These are phyloP conservation scores for Curvularia verruculosa DNA, from an alignment of 2,329 filamentous ascomycete species.

Conservation along the genomic window DNA sequence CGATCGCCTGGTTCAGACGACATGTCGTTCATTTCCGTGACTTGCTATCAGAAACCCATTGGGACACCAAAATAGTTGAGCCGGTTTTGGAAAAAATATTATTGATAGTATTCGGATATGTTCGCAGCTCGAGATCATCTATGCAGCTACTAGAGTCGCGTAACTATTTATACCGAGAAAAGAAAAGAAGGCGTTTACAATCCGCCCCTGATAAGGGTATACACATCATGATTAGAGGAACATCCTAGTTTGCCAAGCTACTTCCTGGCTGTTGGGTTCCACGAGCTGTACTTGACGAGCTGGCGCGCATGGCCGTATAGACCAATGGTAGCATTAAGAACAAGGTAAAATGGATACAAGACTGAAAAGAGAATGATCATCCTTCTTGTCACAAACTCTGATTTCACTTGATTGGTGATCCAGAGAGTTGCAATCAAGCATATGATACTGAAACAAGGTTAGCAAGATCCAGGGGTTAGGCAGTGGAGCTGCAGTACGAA, in stretches of 20 bases:
- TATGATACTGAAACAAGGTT: constrained; percentile 43
- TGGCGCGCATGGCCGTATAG: constrained; percentile 57
- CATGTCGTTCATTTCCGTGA: background rate
- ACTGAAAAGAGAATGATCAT: constrained; percentile 54
- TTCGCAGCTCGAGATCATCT: background rate
- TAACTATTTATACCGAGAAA: constrained; percentile 1
- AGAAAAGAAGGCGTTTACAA: background rate
- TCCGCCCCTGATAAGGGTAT: background rate
- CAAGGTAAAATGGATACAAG: constrained; percentile 53
- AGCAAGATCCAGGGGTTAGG: constrained; percentile 16
- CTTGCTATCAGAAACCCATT: background rate
- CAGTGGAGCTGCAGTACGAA: constrained; percentile 30
- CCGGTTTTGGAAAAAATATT: background rate
- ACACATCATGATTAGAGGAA: background rate
- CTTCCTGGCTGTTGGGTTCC: constrained; percentile 56
- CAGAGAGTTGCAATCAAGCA: constrained; percentile 54
- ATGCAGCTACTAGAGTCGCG: background rate
- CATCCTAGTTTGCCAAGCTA: constrained; percentile 11
- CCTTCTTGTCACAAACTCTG: constrained; percentile 52
- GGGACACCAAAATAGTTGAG: background rate
- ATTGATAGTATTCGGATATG: background rate
- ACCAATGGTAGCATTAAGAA: constrained; percentile 54
- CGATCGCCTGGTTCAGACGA: background rate
- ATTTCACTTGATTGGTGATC: constrained; percentile 55
- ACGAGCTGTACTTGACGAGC: constrained; percentile 54